Conservation (phyloP, 31 red algal genomes). For the Asparagopsis taxiformis region DNA sequence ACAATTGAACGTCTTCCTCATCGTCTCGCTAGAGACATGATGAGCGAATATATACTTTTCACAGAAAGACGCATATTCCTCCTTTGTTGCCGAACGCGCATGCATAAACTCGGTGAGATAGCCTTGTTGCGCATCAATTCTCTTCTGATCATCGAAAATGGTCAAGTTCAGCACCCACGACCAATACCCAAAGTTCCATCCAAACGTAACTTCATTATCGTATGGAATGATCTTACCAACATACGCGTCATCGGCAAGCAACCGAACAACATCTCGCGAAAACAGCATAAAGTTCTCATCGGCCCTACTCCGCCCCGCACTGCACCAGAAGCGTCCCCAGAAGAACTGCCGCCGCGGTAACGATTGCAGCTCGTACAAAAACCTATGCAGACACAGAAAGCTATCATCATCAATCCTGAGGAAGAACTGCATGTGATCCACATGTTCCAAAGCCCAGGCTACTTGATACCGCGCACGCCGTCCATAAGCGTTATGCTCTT, state of each 20-base stretch:
- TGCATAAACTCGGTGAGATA: slow-evolving; percentile 92
- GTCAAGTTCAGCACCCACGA: slow-evolving; percentile 86
- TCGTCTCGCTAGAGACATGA: slow-evolving; percentile 56
- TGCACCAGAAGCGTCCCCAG: slow-evolving; percentile 95
- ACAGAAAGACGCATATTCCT: slow-evolving; percentile 43
- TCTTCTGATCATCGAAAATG: slow-evolving; percentile 86
- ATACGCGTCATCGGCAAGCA: slow-evolving; percentile 41
- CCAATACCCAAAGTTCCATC: slow-evolving; percentile 96
- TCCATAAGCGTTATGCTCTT: slow-evolving; percentile 66
- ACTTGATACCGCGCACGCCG: slow-evolving; percentile 61
- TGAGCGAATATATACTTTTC: slow-evolving; percentile 77
- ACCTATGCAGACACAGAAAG: slow-evolving; percentile 82
- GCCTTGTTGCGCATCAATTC: slow-evolving; percentile 90
- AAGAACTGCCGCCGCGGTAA: slow-evolving; percentile 67
- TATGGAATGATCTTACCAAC: slow-evolving; percentile 71
- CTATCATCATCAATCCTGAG: slow-evolving; percentile 88
- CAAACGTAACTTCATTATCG: slow-evolving; percentile 82
- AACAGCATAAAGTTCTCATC: slow-evolving; percentile 99
- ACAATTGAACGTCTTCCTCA: slow-evolving; percentile 16
- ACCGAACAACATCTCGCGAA: slow-evolving; percentile 61
- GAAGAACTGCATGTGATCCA: slow-evolving; percentile 38
- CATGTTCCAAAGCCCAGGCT: slow-evolving; percentile 15
- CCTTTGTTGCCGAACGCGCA: background rate
- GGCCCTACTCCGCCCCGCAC: slow-evolving; percentile 72
- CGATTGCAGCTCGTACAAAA: slow-evolving; percentile 59